phyloP scores from a whole-genome alignment of 331 rosid species.

The Spiraea crenata region DNA sequence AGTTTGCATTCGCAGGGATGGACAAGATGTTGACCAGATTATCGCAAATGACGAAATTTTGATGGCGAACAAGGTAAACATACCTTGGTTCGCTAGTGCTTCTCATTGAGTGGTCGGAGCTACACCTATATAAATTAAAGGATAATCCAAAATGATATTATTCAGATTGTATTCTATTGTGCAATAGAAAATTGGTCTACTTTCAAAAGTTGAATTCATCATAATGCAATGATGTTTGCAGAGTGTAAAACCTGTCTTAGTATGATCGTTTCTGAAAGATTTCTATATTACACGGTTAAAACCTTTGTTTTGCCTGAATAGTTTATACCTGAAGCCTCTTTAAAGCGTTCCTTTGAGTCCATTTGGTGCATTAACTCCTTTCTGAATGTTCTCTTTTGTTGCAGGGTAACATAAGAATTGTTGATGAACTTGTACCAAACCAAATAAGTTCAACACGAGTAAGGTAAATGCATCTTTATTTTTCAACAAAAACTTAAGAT shows the following conservation, averaged over 20 bases:
- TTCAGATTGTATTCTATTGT: background rate
- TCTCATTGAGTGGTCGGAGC: background rate
- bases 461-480: constrained; percentile 42
- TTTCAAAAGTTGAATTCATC: no score
- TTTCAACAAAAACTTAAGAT: background rate
- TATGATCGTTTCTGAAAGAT: no score
- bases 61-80: constrained; percentile 51
- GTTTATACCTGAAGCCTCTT: background rate
- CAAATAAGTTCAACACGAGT: constrained; percentile 82
- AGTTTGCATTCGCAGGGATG: constrained; percentile 78
- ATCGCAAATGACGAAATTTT: constrained; percentile 48
- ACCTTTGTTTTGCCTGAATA: background rate
- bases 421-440: constrained; percentile 78
- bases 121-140: background rate
- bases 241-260: no score
- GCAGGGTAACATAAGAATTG: constrained; percentile 67
- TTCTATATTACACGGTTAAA: background rate
- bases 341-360: background rate
- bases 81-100: constrained; percentile 5
- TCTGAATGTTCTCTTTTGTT: background rate
- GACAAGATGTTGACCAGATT: constrained; percentile 68
- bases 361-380: background rate
- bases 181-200: no score
- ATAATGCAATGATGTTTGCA: no score
- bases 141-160: background rate